phyloP scores from a whole-genome alignment of 2,329 filamentous ascomycete genomes.

The Fusarium mexicanum region DNA sequence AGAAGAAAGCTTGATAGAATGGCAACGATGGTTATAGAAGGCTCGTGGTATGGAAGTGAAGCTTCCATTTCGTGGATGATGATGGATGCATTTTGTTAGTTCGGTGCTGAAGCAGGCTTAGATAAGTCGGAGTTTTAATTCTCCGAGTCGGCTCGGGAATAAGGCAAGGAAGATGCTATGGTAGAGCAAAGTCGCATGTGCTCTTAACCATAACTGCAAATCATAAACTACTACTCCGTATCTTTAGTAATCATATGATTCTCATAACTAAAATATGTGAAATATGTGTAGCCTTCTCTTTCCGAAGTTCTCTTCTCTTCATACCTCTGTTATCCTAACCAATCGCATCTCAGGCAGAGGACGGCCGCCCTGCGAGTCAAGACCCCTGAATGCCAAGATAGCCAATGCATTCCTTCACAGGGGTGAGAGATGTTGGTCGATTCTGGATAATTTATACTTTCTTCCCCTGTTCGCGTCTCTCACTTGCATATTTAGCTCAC shows the following conservation, averaged over 20 bases:
- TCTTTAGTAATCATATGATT: no score
- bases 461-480: neutral
- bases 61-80: constrained; percentile 10
- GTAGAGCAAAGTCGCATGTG: neutral
- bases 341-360: neutral
- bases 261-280: accelerated
- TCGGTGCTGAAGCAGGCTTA: neutral
- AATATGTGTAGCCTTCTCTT: neutral
- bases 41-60: constrained; percentile 69
- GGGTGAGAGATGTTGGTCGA: neutral
- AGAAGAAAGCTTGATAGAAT: constrained; percentile 70
- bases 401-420: neutral
- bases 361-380: neutral
- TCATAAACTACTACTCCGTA: neutral
- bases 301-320: neutral
- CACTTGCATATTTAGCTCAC: neutral
- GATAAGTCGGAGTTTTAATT: neutral
- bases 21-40: constrained; percentile 67
- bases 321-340: neutral
- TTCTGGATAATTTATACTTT: neutral
- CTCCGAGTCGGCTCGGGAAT: neutral
- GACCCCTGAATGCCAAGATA: neutral
- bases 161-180: no score
- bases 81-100: neutral
- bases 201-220: neutral